Conservation (phyloP, 345 rosid species). For the Corymbia maculata region DNA sequence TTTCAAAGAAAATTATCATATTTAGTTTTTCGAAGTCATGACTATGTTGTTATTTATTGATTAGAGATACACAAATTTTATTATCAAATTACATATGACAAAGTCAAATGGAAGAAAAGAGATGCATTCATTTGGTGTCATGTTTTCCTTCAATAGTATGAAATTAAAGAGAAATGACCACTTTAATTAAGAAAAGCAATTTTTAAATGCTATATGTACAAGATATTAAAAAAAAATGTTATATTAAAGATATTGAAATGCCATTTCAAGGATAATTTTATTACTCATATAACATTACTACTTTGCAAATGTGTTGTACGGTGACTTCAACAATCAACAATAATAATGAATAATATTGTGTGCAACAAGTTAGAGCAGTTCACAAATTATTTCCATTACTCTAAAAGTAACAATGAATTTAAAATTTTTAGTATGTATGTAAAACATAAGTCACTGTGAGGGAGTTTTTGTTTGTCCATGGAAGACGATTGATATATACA, state of each 20-base stretch:
- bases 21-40: neutral
- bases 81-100: neutral
- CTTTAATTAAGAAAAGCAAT: neutral
- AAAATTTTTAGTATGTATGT: neutral
- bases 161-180: neutral
- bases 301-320: neutral
- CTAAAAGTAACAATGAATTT: neutral
- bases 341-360: neutral
- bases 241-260: neutral
- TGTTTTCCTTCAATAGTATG: neutral
- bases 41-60: rapidly evolving
- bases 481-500: neutral
- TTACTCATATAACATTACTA: neutral
- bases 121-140: neutral
- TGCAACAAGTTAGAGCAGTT: rapidly evolving
- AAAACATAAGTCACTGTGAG: neutral
- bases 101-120: neutral
- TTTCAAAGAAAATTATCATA: rapidly evolving
- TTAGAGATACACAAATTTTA: neutral
- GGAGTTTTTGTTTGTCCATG: neutral
- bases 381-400: neutral
- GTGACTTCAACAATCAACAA: neutral
- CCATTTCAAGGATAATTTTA: neutral
- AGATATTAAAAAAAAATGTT: neutral
- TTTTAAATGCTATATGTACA: neutral